Base-by-base conservation (phyloP, 805 yeast species). In the Lipomyces spencermartinsiae region DNA sequence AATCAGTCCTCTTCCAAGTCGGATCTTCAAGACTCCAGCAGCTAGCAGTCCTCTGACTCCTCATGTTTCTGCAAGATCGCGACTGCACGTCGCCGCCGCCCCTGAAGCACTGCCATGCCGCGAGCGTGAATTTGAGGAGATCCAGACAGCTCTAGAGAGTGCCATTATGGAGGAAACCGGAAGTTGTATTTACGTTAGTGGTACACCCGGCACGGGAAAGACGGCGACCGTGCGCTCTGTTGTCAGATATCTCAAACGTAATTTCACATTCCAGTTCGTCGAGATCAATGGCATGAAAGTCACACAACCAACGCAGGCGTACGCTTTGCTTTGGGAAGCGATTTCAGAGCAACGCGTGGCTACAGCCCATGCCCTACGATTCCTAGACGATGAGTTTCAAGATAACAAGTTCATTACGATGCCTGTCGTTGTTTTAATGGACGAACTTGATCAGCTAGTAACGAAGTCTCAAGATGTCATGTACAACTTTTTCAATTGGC, bases 401-500 rank as follows among this genome's bases (percentile, higher is more conserved):
- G 80, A 79, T 8, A 61, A 61, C 74, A 73, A 54, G 63, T 66
- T 70, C 7, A 66, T 66, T 22, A 60, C 61, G 43, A 59, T 58
- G 49, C 71, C 73, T 4, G 63, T 71, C 63, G 90, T 95, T 8
- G 89, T 92, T 0, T 80, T 95, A 59, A 81, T 95, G 78, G 99
- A 95, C 79, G 99, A 95, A 77, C 82, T 95, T 67, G 99, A 95
- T 78, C 98, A 95, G 76, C 83, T 95, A 62, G 93, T 93, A 10
- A 89, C 93, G 0, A 87, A 86, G 64, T 88, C 87, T 66, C 97
- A 92, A 76, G 86, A 87, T 58, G 93, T 94, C 46, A 89, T 94
- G 89, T 95, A 95, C 80, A 95, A 95, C 77, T 92, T 95, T 76
- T 93, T 95, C 83, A 95, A 95, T 79, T 95, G 99, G 99, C 97